Evolutionary conservation across 768 basidiomycete species (phyloP).

Genomic region (Pulveroboletus sp.): DNA sequence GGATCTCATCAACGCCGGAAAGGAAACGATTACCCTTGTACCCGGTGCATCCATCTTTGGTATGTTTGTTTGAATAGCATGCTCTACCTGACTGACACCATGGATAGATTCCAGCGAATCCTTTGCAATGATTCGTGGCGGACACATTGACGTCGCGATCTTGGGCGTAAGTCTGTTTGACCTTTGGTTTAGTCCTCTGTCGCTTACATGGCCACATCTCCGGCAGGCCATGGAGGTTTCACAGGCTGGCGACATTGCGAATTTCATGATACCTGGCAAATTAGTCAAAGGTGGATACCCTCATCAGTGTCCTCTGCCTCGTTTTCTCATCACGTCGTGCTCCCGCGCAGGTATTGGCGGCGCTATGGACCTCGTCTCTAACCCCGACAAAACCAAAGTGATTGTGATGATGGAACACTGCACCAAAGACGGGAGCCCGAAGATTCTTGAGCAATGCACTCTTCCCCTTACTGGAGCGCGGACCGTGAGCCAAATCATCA

Average conservation of each 20-base stretch:
- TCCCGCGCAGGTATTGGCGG: conserved; percentile 74
- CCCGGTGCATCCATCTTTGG: conserved; percentile 92
- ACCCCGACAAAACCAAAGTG: conserved; percentile 92
- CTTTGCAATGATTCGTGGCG: conserved; percentile 97
- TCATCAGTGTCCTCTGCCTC: not conserved
- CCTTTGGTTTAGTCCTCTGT: not conserved
- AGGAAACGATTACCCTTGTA: conserved; percentile 89
- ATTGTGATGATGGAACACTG: conserved; percentile 89
- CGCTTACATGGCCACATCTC: conserved; percentile 1
- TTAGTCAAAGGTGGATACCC: conserved; percentile 62
- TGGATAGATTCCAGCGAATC: conserved; percentile 76
- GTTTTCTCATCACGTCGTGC: conserved; percentile 7
- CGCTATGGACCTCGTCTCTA: conserved; percentile 95
- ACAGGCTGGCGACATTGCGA: conserved; percentile 88
- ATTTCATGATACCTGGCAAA: conserved; percentile 98
- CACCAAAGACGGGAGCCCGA: conserved; percentile 85
- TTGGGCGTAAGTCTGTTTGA: conserved; percentile 62
- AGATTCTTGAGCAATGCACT: conserved; percentile 76
- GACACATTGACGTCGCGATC: conserved; percentile 91
- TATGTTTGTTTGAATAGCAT: conserved; percentile 31
- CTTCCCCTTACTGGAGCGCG: conserved; percentile 88
- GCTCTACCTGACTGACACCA: not conserved
- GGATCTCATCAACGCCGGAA: conserved; percentile 92
- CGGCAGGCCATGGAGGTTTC: conserved; percentile 91
- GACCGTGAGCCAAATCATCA: conserved; percentile 87